phyloP scores from a whole-genome alignment of 257 asterid species.

The Penstemon eatonii region DNA sequence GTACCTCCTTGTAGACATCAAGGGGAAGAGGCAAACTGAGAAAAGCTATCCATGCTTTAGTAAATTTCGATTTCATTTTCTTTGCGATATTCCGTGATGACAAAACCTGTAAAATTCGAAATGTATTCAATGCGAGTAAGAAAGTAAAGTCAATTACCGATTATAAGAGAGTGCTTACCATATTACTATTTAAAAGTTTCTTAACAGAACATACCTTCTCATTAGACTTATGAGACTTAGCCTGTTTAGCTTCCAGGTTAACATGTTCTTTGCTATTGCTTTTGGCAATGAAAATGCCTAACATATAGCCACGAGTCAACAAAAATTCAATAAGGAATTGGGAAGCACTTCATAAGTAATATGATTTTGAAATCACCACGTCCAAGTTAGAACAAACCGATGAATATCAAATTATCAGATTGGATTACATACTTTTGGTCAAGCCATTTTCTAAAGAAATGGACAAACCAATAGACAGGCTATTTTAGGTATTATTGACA shows the following conservation, averaged over 20 bases:
- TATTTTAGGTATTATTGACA: background rate
- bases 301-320: slow-evolving; percentile 22
- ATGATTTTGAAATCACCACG: background rate
- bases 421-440: background rate
- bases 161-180: background rate
- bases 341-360: slow-evolving; percentile 12
- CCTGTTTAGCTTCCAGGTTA: slow-evolving; percentile 29
- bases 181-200: slow-evolving; percentile 11
- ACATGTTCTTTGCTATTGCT: slow-evolving; percentile 37
- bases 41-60: slow-evolving; percentile 93
- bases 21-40: slow-evolving; percentile 79
- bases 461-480: background rate
- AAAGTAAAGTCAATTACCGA: slow-evolving; percentile 15
- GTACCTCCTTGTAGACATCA: slow-evolving; percentile 94
- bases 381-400: slow-evolving; percentile 10
- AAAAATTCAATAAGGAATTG: background rate
- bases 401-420: background rate
- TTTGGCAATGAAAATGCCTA: slow-evolving; percentile 55
- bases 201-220: slow-evolving; percentile 40
- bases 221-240: slow-evolving; percentile 30
- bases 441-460: background rate
- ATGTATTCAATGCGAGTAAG: slow-evolving; percentile 2
- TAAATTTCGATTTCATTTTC: slow-evolving; percentile 81
- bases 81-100: slow-evolving; percentile 48
- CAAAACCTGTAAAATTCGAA: slow-evolving; percentile 50